A percentile compares a stretch with the other conserved stretches of the same genome.
Evolutionary conservation across 441 rosid genomes (phyloP).

Genomic region (Mallotus japonicus): DNA sequence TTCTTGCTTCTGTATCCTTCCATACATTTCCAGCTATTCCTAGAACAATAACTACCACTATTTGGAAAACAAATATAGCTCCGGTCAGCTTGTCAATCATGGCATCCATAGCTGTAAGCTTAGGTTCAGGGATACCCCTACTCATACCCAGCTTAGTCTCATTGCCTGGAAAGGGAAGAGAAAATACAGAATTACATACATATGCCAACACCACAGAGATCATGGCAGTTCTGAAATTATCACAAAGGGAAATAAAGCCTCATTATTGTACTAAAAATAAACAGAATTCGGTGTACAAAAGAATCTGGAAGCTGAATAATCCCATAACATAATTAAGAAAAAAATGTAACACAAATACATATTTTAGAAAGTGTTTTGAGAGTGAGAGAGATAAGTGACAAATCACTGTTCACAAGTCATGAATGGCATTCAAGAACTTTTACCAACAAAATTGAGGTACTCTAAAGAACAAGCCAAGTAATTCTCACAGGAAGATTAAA

Average conservation of each 20-base stretch:
- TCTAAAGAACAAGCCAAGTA: not conserved
- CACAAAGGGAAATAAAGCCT: conserved; percentile 7
- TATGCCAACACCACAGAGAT: conserved; percentile 11
- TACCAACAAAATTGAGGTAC: not conserved
- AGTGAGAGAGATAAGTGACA: not conserved
- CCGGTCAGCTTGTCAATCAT: conserved; percentile 99
- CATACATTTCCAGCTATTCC: conserved; percentile 97
- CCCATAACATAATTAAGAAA: not conserved
- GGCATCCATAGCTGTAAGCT: conserved; percentile 99
- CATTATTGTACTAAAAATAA: not conserved
- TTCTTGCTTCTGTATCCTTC: conserved; percentile 98
- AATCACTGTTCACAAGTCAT: not conserved
- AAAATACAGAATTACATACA: conserved; percentile 6
- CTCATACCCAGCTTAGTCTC: conserved; percentile 99
- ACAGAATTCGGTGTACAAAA: no score
- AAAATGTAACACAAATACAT: not conserved
- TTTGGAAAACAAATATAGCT: conserved; percentile 96
- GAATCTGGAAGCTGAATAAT: not conserved
- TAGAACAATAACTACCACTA: conserved; percentile 90
- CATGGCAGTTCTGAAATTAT: not conserved
- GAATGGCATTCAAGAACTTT: not conserved
- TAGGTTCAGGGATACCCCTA: conserved; percentile 95
- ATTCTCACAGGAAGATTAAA: conserved; percentile 2
- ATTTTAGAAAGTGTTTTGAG: not conserved
- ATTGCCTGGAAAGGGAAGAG: conserved; percentile 53